Evolutionary conservation across 805 yeast species (phyloP).

Genomic region (Lipomyces anomalus): DNA sequence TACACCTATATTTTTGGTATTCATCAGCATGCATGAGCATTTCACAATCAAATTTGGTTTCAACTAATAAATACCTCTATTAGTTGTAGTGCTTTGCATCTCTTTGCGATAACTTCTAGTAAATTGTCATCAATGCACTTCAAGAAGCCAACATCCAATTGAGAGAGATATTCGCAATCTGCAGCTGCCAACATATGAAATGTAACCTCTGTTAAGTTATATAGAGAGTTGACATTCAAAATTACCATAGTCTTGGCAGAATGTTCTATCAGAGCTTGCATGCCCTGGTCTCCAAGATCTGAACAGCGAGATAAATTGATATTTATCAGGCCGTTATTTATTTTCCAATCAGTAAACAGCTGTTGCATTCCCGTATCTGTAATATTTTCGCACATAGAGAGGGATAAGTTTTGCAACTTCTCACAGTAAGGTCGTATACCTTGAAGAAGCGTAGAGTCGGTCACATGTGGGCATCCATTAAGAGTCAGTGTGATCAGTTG

Average conservation of each 20-base stretch:
- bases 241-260: conserved; percentile 61
- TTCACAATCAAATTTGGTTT: conserved; percentile 29
- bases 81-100: conserved; percentile 57
- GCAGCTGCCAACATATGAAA: conserved; percentile 25
- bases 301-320: conserved; percentile 63
- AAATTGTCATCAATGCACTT: conserved; percentile 66
- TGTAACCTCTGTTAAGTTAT: conserved; percentile 43
- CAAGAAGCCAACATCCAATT: conserved; percentile 74
- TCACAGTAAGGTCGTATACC: conserved; percentile 58
- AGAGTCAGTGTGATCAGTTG: conserved; percentile 52
- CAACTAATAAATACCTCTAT: conserved; percentile 70
- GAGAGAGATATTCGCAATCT: conserved; percentile 54
- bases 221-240: conserved; percentile 68
- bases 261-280: conserved; percentile 56
- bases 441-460: conserved; percentile 50
- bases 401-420: conserved; percentile 51
- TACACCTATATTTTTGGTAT: conserved; percentile 9
- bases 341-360: conserved; percentile 52
- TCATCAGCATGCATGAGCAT: background rate
- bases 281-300: conserved; percentile 56
- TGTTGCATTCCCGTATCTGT: conserved; percentile 61
- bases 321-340: conserved; percentile 49
- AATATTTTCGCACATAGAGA: conserved; percentile 55
- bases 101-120: conserved; percentile 50
- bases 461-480: conserved; percentile 67